Evolutionary conservation across 345 rosid genomes (phyloP).

Genomic region (Camelina hispida): DNA sequence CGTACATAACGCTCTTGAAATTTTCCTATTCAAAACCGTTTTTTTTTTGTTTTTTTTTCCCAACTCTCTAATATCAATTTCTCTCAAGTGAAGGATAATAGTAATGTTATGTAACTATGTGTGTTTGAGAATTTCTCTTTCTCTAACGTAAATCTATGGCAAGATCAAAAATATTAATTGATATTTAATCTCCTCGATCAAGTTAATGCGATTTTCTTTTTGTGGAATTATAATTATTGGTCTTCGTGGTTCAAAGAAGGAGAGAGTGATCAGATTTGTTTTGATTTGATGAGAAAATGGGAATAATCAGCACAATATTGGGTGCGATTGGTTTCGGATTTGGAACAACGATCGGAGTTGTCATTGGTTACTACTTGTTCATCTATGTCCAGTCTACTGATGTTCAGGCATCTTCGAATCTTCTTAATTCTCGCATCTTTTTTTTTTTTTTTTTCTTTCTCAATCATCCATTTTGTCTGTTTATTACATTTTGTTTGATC

Average conservation of each 20-base stretch:
- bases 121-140: constrained; percentile 2
- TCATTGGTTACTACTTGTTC: constrained; percentile 80
- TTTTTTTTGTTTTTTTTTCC: constrained; percentile 7
- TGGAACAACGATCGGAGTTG: constrained; percentile 75
- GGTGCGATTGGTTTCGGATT: constrained; percentile 77
- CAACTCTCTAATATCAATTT: neutral
- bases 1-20: constrained; percentile 52
- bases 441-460: neutral
- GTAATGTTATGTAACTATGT: constrained; percentile 15
- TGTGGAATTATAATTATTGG: neutral
- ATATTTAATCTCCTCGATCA: neutral
- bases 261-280: constrained; percentile 18
- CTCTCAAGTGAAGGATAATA: constrained; percentile 21
- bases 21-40: constrained; percentile 48
- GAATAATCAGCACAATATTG: constrained; percentile 63
- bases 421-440: constrained; percentile 6
- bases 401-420: constrained; percentile 59
- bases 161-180: constrained; percentile 32
- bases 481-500: neutral
- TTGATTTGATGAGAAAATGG: constrained; percentile 54
- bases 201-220: constrained; percentile 6
- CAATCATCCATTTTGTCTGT: constrained; percentile 11
- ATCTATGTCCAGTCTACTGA: constrained; percentile 68
- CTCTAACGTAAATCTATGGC: constrained; percentile 43
- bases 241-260: neutral